phyloP scores from a whole-genome alignment of 441 rosid species.

The Metrosideros polymorpha region DNA sequence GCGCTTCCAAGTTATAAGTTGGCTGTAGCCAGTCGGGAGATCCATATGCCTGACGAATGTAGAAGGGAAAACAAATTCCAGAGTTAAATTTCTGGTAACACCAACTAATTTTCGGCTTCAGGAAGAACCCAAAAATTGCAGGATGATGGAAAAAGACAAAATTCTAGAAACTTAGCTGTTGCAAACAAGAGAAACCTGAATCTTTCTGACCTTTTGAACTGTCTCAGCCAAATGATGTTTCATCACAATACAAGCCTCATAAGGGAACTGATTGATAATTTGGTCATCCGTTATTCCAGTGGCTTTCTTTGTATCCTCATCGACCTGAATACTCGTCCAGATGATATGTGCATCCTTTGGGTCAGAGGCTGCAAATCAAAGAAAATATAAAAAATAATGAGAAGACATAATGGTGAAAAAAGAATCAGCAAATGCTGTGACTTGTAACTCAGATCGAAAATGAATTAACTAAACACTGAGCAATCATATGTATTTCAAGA shows the following conservation, averaged over 20 bases:
- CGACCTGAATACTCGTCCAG: conserved; percentile 88
- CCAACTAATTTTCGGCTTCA: neutral
- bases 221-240: conserved; percentile 98
- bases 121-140: neutral
- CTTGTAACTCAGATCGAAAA: neutral
- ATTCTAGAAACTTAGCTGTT: neutral
- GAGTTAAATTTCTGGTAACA: conserved; percentile 2
- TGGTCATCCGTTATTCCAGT: conserved; percentile 73
- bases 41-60: conserved; percentile 55
- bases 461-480: neutral
- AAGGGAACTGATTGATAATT: conserved; percentile 79
- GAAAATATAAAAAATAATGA: neutral
- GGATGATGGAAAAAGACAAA: neutral
- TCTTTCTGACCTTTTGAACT: conserved; percentile 51
- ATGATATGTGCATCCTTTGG: conserved; percentile 78
- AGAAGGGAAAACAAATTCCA: conserved; percentile 1
- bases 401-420: neutral
- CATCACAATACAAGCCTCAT: conserved; percentile 94
- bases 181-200: neutral
- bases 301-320: conserved; percentile 60
- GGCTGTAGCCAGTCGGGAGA: conserved; percentile 84
- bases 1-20: conserved; percentile 79
- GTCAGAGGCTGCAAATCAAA: conserved; percentile 45
- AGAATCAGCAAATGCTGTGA: neutral
- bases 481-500: neutral